Evolutionary conservation across 257 asterid species (phyloP), one percentile per base, ranked within the genome.

Genomic region (Solanum chilense): DNA sequence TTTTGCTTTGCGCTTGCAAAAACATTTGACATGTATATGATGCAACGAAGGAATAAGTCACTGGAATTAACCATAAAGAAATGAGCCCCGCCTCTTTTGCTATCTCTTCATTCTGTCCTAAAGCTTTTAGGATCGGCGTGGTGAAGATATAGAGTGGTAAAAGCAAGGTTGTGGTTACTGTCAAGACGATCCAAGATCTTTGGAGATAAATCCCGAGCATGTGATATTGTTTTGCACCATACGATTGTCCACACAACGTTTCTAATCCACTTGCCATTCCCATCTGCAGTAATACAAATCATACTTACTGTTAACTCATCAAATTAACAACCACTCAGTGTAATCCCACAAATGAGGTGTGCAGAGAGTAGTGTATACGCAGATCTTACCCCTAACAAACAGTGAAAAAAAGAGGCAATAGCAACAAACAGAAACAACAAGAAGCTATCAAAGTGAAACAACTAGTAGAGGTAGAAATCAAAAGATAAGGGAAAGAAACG

Each of bases 141-240:
- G 96, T 92, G 42, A 92, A 94, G 56, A 91, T 56, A 23, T 89
- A 96, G 6, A 94, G 20, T 0, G 98, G 98, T 21, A 91, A 6
- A 7, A 96, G 62, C 3, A 90, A 41, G 14, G 94, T 91, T 31
- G 95, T 62, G 7, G 93, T 42, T 5, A 90, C 64, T 3, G 68
- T 14, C 77, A 94, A 87, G 83, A 94, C 88, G 7, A 94, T 84
- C 98, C 98, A 96, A 29, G 98, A 94, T 88, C 98, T 86, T 89
- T 94, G 98, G 25, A 96, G 95, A 88, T 94, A 92, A 21, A 96
- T 60, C 12, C 98, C 98, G 11, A 96, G 95, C 98, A 96, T 94
- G 89, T 93, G 94, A 45, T 94, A 91, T 29, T 96, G 98, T 69
- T 71, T 91, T 29, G 96, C 98, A 13, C 98, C 98, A 49, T 91